These are phyloP conservation scores for Athelia psychrophila DNA, from an alignment of 1,284 basidiomycete species.

Conservation along the genomic window DNA sequence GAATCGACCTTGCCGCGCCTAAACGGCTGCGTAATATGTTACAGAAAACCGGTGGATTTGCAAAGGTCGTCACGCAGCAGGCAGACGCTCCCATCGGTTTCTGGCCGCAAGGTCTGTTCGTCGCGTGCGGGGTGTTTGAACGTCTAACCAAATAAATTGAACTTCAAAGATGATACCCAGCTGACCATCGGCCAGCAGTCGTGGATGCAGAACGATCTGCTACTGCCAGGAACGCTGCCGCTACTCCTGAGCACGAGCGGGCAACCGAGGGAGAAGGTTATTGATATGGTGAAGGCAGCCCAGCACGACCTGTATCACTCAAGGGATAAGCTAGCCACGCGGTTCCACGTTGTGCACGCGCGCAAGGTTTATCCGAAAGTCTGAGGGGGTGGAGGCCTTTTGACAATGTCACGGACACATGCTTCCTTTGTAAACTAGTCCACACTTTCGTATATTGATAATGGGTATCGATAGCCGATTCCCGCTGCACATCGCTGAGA, in stretches of 20 bases:
- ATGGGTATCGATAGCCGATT: too few relatives aligned
- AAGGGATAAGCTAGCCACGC: slow-evolving; percentile 43
- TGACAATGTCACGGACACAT: too few relatives aligned
- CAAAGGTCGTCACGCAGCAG: slow-evolving; percentile 46
- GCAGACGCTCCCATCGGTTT: slow-evolving; percentile 58
- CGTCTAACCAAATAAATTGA: too few relatives aligned
- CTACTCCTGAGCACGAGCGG: slow-evolving; percentile 48
- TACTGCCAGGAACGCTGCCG: slow-evolving; percentile 58
- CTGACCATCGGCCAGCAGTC: slow-evolving; percentile 64
- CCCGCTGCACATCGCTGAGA: too few relatives aligned
- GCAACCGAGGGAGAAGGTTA: slow-evolving; percentile 48
- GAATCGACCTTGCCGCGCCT: slow-evolving; percentile 57
- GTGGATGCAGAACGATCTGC: slow-evolving; percentile 68
- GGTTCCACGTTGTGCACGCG: slow-evolving; percentile 58
- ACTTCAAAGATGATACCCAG: slow-evolving; percentile 27
- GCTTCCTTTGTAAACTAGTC: too few relatives aligned
- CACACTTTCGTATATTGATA: too few relatives aligned
- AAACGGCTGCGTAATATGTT: slow-evolving; percentile 45
- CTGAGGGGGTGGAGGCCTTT: too few relatives aligned
- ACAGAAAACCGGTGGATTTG: slow-evolving; percentile 41
- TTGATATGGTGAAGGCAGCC: slow-evolving; percentile 53
- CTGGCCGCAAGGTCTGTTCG: slow-evolving; percentile 48
- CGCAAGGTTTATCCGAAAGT: slow-evolving; percentile 1
- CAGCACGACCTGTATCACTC: slow-evolving; percentile 65
- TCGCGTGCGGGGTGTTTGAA: slow-evolving; percentile 2